phyloP scores from a whole-genome alignment of 2,329 filamentous ascomycete species.

The Aureobasidium sp. region DNA sequence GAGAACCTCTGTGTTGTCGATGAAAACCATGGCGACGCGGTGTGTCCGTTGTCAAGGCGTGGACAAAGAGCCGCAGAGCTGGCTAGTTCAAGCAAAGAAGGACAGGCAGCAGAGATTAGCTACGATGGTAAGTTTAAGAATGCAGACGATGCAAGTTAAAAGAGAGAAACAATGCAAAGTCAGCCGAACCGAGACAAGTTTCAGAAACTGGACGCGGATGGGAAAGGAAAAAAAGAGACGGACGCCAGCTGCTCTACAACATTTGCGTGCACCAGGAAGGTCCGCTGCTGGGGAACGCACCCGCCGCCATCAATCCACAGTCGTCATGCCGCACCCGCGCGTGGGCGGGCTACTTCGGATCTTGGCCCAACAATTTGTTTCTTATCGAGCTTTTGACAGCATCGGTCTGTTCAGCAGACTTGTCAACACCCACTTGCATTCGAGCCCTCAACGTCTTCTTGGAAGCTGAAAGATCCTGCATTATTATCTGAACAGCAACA shows the following conservation, averaged over 20 bases:
- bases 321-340: conserved; percentile 3
- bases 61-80: conserved; percentile 2
- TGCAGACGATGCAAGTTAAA: conserved; percentile 5
- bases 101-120: conserved; percentile 4
- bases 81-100: not conserved
- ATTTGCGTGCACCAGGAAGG: conserved; percentile 1
- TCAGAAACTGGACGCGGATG: conserved; percentile 13
- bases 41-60: not conserved
- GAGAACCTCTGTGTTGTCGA: conserved; percentile 80
- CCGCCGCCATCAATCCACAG: not conserved
- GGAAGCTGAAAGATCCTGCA: too few species aligned
- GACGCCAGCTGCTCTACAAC: not conserved
- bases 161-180: conserved; percentile 10
- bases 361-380: conserved; percentile 7
- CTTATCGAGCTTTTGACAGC: conserved; percentile 6
- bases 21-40: conserved; percentile 64
- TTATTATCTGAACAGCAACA: too few species aligned
- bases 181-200: conserved; percentile 15
- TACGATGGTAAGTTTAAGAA: conserved; percentile 1
- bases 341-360: not conserved
- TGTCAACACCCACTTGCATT: not conserved
- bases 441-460: not conserved
- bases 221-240: not conserved
- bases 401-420: not conserved
- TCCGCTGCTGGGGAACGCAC: conserved; percentile 8